Base-by-base conservation (phyloP, 768 basidiomycete genomes). In the Boletus patriciae region DNA sequence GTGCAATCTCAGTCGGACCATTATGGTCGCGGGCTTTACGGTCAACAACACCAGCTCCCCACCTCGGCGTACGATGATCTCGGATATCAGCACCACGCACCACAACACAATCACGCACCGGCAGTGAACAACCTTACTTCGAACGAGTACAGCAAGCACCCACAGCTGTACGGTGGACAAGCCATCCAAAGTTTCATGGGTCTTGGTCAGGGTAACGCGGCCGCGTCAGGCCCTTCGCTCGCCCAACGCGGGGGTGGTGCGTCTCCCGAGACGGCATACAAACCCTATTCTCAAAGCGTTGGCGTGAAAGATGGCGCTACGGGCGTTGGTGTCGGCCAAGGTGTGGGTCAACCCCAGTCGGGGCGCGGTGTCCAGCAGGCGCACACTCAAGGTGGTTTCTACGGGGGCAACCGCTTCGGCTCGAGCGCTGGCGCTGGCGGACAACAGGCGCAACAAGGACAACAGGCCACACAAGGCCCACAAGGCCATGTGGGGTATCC, bases 261-360 rank as follows among this genome's bases (percentile, higher is more conserved):
- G 15, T 89, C 88, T 7, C 88, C 89, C 1, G 90, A 91, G 71
- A 74, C 83, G 9, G 74, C 86, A 16, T 91, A 89, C 74, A 91
- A 92, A 67, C 85, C 87, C 12, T 91, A 90, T 65, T 82, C 80
- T 47, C 74, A 69, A 52, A 73, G 72, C 48, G 75, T 72, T n/a
- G 72, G 70, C 5, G 75, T 79, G 12, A 88, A 89, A 75, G 89
- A 88, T 54, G 82, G 82, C 3, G 59, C 79, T 3, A 73, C 77
- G 19, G 76, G 78, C 21, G 79, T 75, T 38, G 76, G 79, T 15
- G 75, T 77, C 19, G 73, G 67, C 7, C 66, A 67, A 59, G 64
- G 75, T 6, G 69, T 72, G 6, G 62, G 62, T 1, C 66, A 68
- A 38, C 74, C 74, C 13, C 78, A 78, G 53, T 74, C 75, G 29